These are phyloP conservation scores for Naganishia antarctica DNA, from an alignment of 768 basidiomycete genomes.

Conservation along the genomic window DNA sequence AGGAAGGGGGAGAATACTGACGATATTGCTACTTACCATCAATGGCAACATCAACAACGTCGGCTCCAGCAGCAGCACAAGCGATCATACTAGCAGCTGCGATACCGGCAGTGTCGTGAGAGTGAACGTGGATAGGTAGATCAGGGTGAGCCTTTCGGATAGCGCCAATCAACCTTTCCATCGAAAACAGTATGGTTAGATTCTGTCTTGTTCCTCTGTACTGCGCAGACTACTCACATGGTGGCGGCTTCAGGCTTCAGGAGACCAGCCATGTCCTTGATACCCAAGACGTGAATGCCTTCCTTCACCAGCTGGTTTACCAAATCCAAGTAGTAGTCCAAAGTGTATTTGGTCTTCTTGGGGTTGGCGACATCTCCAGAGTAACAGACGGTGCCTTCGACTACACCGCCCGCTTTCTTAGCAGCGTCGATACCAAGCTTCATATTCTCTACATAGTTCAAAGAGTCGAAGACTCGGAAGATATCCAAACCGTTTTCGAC, in stretches of 20 bases:
- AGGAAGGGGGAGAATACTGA: no score
- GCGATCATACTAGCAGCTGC: constrained; percentile 97
- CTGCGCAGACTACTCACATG: constrained; percentile 56
- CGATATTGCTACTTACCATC: constrained; percentile 64
- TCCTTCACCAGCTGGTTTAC: constrained; percentile 85
- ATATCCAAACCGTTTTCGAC: constrained; percentile 99
- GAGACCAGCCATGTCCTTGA: constrained; percentile 98
- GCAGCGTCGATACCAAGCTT: constrained; percentile 97
- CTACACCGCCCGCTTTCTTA: constrained; percentile 98
- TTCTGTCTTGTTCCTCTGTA: no score
- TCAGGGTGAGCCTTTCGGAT: constrained; percentile 95
- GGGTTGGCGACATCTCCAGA: constrained; percentile 93
- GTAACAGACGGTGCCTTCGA: constrained; percentile 96
- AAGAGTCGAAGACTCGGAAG: constrained; percentile 97
- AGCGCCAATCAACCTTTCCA: constrained; percentile 87
- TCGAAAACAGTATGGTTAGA: no score
- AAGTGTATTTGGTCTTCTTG: constrained; percentile 93
- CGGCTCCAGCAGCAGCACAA: constrained; percentile 91
- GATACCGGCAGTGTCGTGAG: constrained; percentile 98
- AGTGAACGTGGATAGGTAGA: constrained; percentile 97
- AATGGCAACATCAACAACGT: constrained; percentile 96
- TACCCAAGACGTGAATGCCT: constrained; percentile 92
- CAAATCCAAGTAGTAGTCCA: constrained; percentile 95
- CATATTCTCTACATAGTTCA: constrained; percentile 99
- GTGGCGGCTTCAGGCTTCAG: constrained; percentile 91